These are phyloP conservation scores for Cephaloascus albidus DNA, from an alignment of 805 yeast genomes.

Conservation along the genomic window DNA sequence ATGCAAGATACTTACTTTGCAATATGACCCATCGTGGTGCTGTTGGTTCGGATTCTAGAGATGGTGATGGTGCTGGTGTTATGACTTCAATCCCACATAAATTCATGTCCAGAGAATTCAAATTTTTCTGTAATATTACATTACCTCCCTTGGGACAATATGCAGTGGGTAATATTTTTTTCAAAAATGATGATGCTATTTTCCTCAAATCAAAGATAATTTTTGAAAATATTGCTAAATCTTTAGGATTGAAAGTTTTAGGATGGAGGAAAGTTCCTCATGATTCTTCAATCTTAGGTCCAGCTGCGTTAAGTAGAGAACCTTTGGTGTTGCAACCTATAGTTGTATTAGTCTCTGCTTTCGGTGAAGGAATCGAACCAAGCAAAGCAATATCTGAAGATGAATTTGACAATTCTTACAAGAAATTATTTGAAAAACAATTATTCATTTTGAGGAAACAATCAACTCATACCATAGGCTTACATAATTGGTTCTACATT, in stretches of 20 bases:
- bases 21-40: conserved; percentile 99
- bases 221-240: conserved; percentile 72
- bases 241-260: conserved; percentile 71
- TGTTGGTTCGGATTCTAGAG: conserved; percentile 88
- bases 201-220: conserved; percentile 62
- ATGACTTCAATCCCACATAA: conserved; percentile 87
- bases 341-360: conserved; percentile 55
- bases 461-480: conserved; percentile 82
- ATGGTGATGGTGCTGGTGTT: conserved; percentile 99
- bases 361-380: conserved; percentile 26
- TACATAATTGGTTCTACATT: conserved; percentile 96
- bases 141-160: conserved; percentile 80
- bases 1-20: conserved; percentile 79
- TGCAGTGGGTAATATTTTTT: conserved; percentile 91
- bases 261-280: conserved; percentile 96
- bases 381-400: conserved; percentile 28
- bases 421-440: conserved; percentile 68
- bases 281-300: conserved; percentile 90
- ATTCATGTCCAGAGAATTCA: conserved; percentile 78
- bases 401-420: conserved; percentile 47
- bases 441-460: conserved; percentile 83
- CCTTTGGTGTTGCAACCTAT: conserved; percentile 90
- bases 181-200: conserved; percentile 75
- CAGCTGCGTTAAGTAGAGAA: conserved; percentile 89
- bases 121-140: conserved; percentile 52